A percentile compares a stretch with the other conserved stretches of the same genome.
Conservation (phyloP, 805 yeast genomes). For the Candida khao-thaluensis region DNA sequence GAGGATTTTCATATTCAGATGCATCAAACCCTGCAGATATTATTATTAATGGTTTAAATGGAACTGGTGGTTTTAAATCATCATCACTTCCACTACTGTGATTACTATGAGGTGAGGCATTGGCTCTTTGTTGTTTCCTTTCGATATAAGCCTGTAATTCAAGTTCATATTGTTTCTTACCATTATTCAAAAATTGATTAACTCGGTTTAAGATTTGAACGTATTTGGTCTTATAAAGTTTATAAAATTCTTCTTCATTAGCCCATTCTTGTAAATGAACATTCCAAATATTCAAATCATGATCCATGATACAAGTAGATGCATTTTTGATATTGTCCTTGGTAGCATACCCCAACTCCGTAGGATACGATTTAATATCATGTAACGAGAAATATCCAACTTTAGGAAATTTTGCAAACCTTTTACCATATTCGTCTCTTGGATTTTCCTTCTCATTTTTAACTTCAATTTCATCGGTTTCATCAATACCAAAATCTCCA, state of each 20-base stretch:
- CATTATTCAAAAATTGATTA: constrained; percentile 55
- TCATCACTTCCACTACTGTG: constrained; percentile 24
- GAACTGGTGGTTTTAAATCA: constrained; percentile 30
- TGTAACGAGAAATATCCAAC: constrained; percentile 83
- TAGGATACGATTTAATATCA: constrained; percentile 83
- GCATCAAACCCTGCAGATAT: constrained; percentile 90
- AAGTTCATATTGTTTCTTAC: constrained; percentile 45
- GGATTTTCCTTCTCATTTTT: constrained; percentile 28
- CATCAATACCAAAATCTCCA: constrained; percentile 48
- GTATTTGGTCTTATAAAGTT: constrained; percentile 59
- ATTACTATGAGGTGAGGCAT: constrained; percentile 14
- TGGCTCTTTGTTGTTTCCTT: constrained; percentile 24
- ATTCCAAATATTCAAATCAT: constrained; percentile 79
- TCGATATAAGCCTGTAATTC: constrained; percentile 28
- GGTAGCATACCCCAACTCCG: constrained; percentile 75
- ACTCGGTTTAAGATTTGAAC: constrained; percentile 64
- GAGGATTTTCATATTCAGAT: constrained; percentile 74
- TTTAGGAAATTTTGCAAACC: constrained; percentile 49
- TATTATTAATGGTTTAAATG: constrained; percentile 53
- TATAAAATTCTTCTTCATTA: constrained; percentile 62
- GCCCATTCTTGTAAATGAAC: constrained; percentile 71
- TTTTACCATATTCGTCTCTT: constrained; percentile 49
- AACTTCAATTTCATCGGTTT: constrained; percentile 37
- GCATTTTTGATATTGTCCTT: constrained; percentile 71
- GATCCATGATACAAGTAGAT: constrained; percentile 74